phyloP scores from a whole-genome alignment of 768 basidiomycete genomes.

The Agaricus blazei region DNA sequence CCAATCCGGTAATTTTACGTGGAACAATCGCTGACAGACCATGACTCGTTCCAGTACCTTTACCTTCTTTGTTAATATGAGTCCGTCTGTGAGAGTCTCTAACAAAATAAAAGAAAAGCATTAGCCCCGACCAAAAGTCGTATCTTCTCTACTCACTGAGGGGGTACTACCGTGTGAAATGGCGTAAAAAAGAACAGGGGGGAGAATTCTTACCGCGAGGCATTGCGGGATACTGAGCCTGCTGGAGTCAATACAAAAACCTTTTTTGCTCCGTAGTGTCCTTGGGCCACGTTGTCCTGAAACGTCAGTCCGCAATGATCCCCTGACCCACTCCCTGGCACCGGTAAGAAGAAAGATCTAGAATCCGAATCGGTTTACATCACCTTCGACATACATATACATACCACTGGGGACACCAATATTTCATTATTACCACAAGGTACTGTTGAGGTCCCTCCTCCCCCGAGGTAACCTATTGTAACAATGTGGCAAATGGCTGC shows the following conservation, averaged over 20 bases:
- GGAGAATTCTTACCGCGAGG: constrained; percentile 4
- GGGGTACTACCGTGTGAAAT: too few relatives aligned
- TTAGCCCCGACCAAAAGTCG: too few relatives aligned
- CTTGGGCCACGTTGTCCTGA: neutral
- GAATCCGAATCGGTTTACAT: too few relatives aligned
- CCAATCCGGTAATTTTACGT: constrained; percentile 9
- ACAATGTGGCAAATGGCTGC: too few relatives aligned
- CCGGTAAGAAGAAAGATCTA: too few relatives aligned
- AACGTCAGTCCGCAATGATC: neutral
- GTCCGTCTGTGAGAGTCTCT: neutral
- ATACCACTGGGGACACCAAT: too few relatives aligned
- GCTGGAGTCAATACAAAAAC: neutral
- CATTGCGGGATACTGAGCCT: constrained; percentile 1
- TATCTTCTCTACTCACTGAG: too few relatives aligned
- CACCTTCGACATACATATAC: too few relatives aligned
- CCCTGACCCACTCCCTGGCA: neutral
- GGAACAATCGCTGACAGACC: neutral
- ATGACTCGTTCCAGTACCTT: constrained; percentile 3
- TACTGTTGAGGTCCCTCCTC: too few relatives aligned
- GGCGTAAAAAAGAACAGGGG: neutral
- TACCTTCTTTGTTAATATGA: neutral
- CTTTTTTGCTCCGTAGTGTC: neutral
- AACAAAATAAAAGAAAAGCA: too few relatives aligned
- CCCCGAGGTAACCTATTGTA: too few relatives aligned
- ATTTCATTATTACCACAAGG: too few relatives aligned